phyloP scores from a whole-genome alignment of 129 eudicot species.

The Centaurea solstitialis region DNA sequence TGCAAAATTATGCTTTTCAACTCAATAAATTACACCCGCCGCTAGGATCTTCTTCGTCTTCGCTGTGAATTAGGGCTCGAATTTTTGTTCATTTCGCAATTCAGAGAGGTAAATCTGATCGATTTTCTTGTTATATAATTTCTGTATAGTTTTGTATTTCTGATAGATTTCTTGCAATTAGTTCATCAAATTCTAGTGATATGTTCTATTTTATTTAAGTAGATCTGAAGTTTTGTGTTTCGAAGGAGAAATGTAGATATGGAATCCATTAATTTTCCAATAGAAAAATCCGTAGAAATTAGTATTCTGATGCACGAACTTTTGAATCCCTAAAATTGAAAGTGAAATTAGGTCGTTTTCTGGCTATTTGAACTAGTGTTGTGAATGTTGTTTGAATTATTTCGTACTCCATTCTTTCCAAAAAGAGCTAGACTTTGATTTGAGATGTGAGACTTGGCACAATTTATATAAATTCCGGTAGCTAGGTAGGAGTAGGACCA shows the following conservation, averaged over 20 bases:
- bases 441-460: background rate
- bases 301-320: background rate
- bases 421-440: background rate
- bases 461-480: background rate
- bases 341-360: background rate
- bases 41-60: background rate
- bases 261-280: background rate
- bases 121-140: background rate
- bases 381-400: background rate
- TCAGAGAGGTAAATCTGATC: background rate
- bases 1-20: background rate
- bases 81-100: background rate
- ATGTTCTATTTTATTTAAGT: background rate
- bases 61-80: conserved; percentile 13
- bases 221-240: background rate
- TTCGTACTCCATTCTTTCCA: background rate
- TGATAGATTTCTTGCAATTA: background rate
- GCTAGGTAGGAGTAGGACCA: background rate
- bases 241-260: background rate
- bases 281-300: background rate
- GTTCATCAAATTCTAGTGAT: background rate
- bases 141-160: background rate
- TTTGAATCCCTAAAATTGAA: background rate
- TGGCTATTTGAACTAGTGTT: background rate
- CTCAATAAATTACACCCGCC: conserved; percentile 3